Percentiles rank a stretch among this genome's conserved stretches.
Conservation (phyloP, 345 rosid genomes). For the Camelina laxa region DNA sequence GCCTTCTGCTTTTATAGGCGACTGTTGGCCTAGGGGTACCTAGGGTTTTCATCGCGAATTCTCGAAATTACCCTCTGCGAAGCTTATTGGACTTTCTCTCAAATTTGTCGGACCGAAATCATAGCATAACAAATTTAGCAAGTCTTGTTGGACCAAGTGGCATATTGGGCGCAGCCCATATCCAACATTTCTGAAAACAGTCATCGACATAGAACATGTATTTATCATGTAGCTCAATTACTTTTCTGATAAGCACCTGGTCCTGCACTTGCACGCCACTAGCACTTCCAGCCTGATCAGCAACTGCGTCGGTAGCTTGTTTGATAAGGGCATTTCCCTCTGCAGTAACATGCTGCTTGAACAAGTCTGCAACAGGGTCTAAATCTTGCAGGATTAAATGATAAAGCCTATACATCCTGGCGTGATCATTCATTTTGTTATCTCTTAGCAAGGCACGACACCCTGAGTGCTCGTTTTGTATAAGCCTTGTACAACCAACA, state of each 20-base stretch:
- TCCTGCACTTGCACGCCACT: conserved; percentile 53
- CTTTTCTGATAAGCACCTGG: conserved; percentile 73
- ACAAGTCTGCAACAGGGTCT: conserved; percentile 68
- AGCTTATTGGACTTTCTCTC: too few species aligned
- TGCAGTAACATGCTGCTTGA: conserved; percentile 82
- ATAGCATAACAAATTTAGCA: too few species aligned
- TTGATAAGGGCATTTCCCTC: conserved; percentile 78
- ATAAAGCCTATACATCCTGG: conserved; percentile 87
- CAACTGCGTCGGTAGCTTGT: conserved; percentile 84
- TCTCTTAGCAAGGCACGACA: conserved; percentile 76
- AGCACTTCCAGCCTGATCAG: not conserved
- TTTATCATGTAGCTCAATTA: conserved; percentile 69
- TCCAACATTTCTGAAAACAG: conserved; percentile 31
- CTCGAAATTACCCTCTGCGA: too few species aligned
- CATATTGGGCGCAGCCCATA: too few species aligned
- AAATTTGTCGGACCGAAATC: too few species aligned
- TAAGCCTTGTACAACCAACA: conserved; percentile 63
- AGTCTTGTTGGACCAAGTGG: too few species aligned
- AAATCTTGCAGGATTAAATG: conserved; percentile 60
- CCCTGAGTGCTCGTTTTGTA: conserved; percentile 90
- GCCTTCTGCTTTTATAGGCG: too few species aligned
- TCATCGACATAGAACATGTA: conserved; percentile 31
- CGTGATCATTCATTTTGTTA: conserved; percentile 67
- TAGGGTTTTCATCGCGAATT: too few species aligned
- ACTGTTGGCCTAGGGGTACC: too few species aligned